Base-by-base conservation (phyloP, 2,329 filamentous ascomycete genomes). In the Ophiocordyceps australis region DNA sequence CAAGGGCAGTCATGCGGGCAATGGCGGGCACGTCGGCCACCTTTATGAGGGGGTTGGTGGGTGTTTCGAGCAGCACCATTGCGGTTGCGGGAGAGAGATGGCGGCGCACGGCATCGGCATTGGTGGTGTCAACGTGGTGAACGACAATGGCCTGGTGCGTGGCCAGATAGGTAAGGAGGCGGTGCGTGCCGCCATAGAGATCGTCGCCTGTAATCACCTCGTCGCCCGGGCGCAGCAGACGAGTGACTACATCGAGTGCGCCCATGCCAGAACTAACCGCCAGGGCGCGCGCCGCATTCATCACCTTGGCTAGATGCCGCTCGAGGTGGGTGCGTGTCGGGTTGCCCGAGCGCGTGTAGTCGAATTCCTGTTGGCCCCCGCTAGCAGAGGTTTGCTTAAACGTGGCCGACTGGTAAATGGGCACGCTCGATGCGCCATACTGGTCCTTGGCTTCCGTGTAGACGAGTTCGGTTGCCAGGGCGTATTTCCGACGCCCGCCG, bases 231-330 rank as follows among this genome's bases (percentile, higher is more conserved):
- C 78, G 73, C 26, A 98, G 62, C 10, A 95, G 61, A 28, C 89
- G 75, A 11, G 83, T 91, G 38, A 98, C 94, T 35, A 98, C 86
- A 52, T 98, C 89, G 42, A 95, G 60, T 14, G 89, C 89, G 27
- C 83, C 89, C 89, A 98, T 98, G 30, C 89, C 89, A 1, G 86
- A 95, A 28, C 85, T 83, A 23, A 95, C 86, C 25, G 91, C 86
- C 26, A 98, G 68, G 8, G 82, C 81, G 29, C 91, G 78, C 41
- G 74, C 73, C 23, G 89, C 89, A 40, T 81, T 85, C 91, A 98
- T 98, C 49, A 98, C 92, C 67, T 98, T 98, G 44, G 91, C 89
- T 40, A 98, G 62, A 52, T 98, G 89, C 31, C 86, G 74, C 59
- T 98, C 89, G 34, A 98, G 70, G 45, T 98, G 89, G 18, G 86